phyloP scores from a whole-genome alignment of 1,139 yeast genomes.

The Lodderomyces metapsilosis region DNA sequence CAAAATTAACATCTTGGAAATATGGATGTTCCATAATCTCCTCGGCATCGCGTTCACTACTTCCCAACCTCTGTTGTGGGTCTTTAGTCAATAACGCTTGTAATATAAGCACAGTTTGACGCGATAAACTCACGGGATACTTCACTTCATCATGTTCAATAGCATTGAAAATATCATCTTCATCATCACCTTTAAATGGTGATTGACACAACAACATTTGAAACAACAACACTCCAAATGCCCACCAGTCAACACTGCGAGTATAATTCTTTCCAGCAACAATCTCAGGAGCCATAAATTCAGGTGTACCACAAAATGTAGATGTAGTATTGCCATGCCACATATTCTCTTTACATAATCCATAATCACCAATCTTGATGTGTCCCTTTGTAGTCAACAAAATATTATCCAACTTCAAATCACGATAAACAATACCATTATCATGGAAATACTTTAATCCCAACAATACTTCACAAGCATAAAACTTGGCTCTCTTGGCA shows the following conservation, averaged over 20 bases:
- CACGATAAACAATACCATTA: conserved; percentile 94
- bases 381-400: conserved; percentile 90
- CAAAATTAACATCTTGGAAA: conserved; percentile 86
- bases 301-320: conserved; percentile 99
- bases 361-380: conserved; percentile 94
- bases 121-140: conserved; percentile 96
- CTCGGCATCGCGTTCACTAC: conserved; percentile 82
- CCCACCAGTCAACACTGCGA: conserved; percentile 99
- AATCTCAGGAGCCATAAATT: conserved; percentile 98
- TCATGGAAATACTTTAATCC: conserved; percentile 94
- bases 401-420: conserved; percentile 91
- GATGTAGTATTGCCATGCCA: conserved; percentile 88
- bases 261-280: conserved; percentile 89
- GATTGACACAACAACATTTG: conserved; percentile 97
- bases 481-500: conserved; percentile 89
- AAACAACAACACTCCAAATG: conserved; percentile 91
- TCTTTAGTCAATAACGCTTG: conserved; percentile 90
- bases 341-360: conserved; percentile 95
- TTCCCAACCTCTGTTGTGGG: conserved; percentile 79
- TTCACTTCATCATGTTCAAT: conserved; percentile 96
- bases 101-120: conserved; percentile 90
- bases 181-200: conserved; percentile 97
- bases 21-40: conserved; percentile 96
- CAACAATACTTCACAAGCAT: conserved; percentile 91
- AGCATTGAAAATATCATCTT: conserved; percentile 97